Evolutionary conservation across 495 filamentous ascomycete genomes (phyloP).

Genomic region (Lasiosphaeria ovina): DNA sequence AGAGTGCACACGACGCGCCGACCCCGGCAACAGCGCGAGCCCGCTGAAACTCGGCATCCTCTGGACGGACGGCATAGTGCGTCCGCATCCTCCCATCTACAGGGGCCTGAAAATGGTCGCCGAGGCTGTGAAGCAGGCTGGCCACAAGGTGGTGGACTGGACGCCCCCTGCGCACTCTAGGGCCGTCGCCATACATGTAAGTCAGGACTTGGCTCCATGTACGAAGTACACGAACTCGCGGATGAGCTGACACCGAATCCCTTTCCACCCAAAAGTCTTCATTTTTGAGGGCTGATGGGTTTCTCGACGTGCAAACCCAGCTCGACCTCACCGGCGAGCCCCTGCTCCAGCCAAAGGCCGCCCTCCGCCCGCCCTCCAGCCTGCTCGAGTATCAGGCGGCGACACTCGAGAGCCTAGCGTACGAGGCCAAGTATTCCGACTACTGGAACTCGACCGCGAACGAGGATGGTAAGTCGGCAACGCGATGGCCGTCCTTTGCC

Average conservation of each 20-base stretch:
- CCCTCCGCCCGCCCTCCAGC: slow-evolving; percentile 33
- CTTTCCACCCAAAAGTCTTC: slow-evolving; percentile 1
- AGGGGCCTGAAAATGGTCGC: slow-evolving; percentile 41
- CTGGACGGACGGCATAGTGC: slow-evolving; percentile 45
- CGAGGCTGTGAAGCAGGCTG: slow-evolving; percentile 24
- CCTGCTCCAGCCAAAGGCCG: slow-evolving; percentile 20
- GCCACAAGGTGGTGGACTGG: slow-evolving; percentile 44
- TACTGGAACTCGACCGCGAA: slow-evolving; percentile 38
- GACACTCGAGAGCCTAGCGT: slow-evolving; percentile 24
- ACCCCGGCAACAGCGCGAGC: background rate
- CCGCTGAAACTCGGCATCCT: slow-evolving; percentile 51
- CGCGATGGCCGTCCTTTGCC: no score
- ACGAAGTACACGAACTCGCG: no score
- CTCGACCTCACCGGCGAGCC: slow-evolving; percentile 49
- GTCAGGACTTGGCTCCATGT: no score
- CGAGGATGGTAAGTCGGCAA: slow-evolving; percentile 18
- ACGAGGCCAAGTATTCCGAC: slow-evolving; percentile 33
- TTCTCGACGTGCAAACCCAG: slow-evolving; percentile 35
- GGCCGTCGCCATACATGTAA: slow-evolving; percentile 35
- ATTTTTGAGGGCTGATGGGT: slow-evolving; percentile 43
- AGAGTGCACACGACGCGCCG: background rate
- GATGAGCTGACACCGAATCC: no score
- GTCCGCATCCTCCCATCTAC: slow-evolving; percentile 52
- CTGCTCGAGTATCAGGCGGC: slow-evolving; percentile 35
- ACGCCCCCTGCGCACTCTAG: slow-evolving; percentile 39